Evolutionary conservation across 306 rosid genomes (phyloP).

Genomic region (Ormosia emarginata): DNA sequence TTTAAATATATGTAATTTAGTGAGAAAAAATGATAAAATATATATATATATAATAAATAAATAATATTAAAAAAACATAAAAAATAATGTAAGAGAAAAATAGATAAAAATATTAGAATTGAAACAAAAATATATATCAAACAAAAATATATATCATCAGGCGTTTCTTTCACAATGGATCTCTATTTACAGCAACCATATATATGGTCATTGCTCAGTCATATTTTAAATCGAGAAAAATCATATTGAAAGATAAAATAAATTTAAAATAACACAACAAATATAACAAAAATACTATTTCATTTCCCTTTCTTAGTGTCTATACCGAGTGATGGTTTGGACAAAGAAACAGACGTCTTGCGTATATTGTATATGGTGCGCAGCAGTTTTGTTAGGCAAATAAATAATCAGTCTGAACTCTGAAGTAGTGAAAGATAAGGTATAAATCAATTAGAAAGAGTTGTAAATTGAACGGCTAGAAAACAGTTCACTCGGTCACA

Average conservation of each 20-base stretch:
- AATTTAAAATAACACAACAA: not conserved
- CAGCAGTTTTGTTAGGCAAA: not conserved
- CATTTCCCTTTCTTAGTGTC: constrained; percentile 6
- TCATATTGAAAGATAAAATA: not conserved
- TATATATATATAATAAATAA: too few species aligned
- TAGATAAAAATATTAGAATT: too few species aligned
- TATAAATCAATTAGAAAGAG: constrained; percentile 10
- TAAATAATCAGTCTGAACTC: not conserved
- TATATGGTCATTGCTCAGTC: not conserved
- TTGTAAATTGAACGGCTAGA: constrained; percentile 2
- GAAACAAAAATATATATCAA: too few species aligned
- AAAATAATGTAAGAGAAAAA: too few species aligned
- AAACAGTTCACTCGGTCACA: constrained; percentile 25
- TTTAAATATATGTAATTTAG: too few species aligned
- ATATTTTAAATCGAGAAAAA: not conserved
- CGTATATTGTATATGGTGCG: not conserved
- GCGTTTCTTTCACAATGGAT: not conserved
- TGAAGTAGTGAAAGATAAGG: constrained; percentile 2
- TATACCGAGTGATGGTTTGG: not conserved
- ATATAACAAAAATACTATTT: not conserved
- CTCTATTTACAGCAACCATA: not conserved
- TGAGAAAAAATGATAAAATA: too few species aligned
- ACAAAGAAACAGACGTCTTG: not conserved
- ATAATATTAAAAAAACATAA: too few species aligned
- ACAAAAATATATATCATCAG: not conserved